These are phyloP conservation scores for Acanthamoeba royreba DNA, from an alignment of 208 protist genomes.

Conservation along the genomic window DNA sequence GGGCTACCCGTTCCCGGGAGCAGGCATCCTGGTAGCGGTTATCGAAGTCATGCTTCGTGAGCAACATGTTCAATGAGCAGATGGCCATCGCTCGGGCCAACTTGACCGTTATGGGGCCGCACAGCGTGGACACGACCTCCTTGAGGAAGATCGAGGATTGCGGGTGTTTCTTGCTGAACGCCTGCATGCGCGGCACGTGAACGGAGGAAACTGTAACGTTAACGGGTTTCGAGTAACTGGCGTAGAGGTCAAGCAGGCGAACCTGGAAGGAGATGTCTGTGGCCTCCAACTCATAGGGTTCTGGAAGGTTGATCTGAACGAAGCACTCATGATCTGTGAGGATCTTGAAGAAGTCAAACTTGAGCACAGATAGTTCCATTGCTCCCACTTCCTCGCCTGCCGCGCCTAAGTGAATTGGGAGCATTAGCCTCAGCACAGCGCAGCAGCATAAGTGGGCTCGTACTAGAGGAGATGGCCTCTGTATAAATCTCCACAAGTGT, in stretches of 20 bases:
- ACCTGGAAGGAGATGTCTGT: background rate
- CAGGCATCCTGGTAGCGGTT: background rate
- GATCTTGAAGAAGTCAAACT: constrained; percentile 71
- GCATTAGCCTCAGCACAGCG: no score
- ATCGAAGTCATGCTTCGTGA: constrained; percentile 46
- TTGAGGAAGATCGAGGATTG: background rate
- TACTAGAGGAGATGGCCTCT: background rate
- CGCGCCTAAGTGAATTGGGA: no score
- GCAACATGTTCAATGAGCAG: constrained; percentile 26
- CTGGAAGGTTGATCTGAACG: constrained; percentile 66
- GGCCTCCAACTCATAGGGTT: constrained; percentile 34
- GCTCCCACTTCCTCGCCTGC: background rate
- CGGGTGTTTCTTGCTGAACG: background rate
- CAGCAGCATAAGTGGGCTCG: no score
- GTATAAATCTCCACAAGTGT: background rate
- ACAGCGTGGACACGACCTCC: background rate
- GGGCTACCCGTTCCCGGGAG: background rate
- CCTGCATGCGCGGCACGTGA: background rate
- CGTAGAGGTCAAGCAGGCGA: background rate
- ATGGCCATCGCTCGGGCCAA: constrained; percentile 33
- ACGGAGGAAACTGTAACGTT: background rate
- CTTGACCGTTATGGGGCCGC: background rate
- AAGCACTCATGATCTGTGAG: constrained; percentile 74
- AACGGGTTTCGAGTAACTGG: background rate
- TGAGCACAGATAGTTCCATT: constrained; percentile 51